These are phyloP conservation scores for Prunus davidiana DNA, from an alignment of 306 rosid species.

Conservation along the genomic window DNA sequence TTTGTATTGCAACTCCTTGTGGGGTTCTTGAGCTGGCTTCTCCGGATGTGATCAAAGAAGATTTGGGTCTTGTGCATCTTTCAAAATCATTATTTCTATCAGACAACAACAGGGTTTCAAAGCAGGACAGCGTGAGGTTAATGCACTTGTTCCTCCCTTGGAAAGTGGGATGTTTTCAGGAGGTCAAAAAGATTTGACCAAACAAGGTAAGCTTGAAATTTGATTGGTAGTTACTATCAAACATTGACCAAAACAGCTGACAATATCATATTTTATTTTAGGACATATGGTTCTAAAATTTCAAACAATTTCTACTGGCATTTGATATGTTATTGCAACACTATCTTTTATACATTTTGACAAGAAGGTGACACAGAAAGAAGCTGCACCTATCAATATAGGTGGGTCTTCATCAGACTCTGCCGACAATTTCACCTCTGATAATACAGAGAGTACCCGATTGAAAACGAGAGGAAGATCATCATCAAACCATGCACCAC, in stretches of 20 bases:
- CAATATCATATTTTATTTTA: no score
- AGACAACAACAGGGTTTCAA: neutral
- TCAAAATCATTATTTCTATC: conserved; percentile 27
- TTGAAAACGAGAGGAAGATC: neutral
- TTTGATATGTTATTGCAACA: neutral
- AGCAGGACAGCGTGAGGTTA: neutral
- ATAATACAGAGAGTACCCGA: neutral
- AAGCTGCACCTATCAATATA: neutral
- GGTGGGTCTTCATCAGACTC: neutral
- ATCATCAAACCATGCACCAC: neutral
- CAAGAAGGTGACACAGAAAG: neutral
- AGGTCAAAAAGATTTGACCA: neutral
- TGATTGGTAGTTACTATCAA: no score
- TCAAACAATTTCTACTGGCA: no score
- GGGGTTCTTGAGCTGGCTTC: conserved; percentile 52
- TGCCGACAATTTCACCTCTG: neutral
- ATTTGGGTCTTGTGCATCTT: conserved; percentile 22
- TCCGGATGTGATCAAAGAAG: conserved; percentile 19
- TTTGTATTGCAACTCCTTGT: conserved; percentile 22
- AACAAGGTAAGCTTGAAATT: neutral
- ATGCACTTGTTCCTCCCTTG: no score
- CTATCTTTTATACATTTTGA: neutral
- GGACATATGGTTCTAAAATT: no score
- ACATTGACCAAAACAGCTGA: no score
- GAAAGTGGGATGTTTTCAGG: neutral